Evolutionary conservation across 2,329 filamentous ascomycete genomes (phyloP), one percentile per base, ranked within the genome.

Genomic region (Aspergillus sp.): DNA sequence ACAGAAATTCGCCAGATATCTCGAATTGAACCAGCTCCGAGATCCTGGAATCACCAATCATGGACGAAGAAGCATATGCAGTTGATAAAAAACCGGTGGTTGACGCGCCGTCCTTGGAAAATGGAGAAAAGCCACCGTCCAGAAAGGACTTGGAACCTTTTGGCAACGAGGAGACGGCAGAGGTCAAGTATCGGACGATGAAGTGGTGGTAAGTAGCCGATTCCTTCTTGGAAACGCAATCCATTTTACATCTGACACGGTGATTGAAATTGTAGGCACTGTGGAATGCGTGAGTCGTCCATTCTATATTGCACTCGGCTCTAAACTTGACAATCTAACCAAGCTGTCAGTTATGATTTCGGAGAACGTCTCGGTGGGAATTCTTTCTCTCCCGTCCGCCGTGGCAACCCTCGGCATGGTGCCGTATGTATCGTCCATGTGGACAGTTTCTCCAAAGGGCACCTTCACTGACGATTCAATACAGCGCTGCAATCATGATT

Each of bases 321-420:
- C 10, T 30, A 10, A 4, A 30, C 25, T 30, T 30, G 25, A 12
- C 10, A 30, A 30, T 12, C 25, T 30, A 30, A 30, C 25, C 3
- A 4, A 30, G 25, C 17, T 17, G 7, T 17, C 35, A 69, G 72
- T 80, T 47, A 80, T 82, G 75, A 73, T 82, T 25, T 78, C 78
- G 4, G 79, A 81, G 57, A 80, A 77, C 41, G 75, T 82, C 23
- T 80, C 77, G 5, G 69, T 82, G 1, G 79, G 79, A 19, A 76
- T 81, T 38, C 68, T 82, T 7, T 77, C 77, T 10, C 67, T 83
- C 2, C 79, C 79, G 2, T 71, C 74, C 38, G 75, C 75, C 2
- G 68, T 81, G 22, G 74, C 77, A 1, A 68, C 68, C 2, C 60
- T 82, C 37, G 79, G 79, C n/a, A 66, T 82, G 55, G 69, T 78